phyloP scores from a whole-genome alignment of 2,329 filamentous ascomycete genomes.

The Rachicladosporium sp. region DNA sequence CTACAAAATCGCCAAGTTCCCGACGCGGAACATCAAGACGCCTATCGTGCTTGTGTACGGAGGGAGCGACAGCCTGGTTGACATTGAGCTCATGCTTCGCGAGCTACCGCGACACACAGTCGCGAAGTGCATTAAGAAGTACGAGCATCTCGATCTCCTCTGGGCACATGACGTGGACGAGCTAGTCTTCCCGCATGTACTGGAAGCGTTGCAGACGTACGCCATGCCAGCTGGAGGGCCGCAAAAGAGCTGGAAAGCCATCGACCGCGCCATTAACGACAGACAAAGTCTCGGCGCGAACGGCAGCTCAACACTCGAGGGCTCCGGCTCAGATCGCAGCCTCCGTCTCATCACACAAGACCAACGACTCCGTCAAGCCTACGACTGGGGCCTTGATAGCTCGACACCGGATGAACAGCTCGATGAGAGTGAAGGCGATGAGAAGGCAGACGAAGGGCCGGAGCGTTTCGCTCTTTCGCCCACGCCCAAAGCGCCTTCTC shows the following conservation, averaged over 20 bases:
- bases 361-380: conserved; percentile 9
- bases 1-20: conserved; percentile 92
- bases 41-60: conserved; percentile 90
- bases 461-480: conserved; percentile 6
- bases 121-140: conserved; percentile 77
- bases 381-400: conserved; percentile 9
- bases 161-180: conserved; percentile 80
- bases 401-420: conserved; percentile 14
- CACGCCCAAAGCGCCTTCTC: not conserved
- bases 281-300: conserved; percentile 8
- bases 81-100: conserved; percentile 83
- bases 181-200: conserved; percentile 82
- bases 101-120: conserved; percentile 77
- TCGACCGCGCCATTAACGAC: conserved; percentile 10
- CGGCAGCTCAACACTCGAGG: conserved; percentile 16
- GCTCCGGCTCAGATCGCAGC: conserved; percentile 16
- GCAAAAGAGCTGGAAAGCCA: conserved; percentile 4
- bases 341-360: conserved; percentile 6
- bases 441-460: conserved; percentile 10
- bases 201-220: conserved; percentile 70
- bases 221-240: conserved; percentile 9
- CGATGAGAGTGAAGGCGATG: conserved; percentile 18
- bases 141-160: conserved; percentile 92
- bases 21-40: conserved; percentile 92
- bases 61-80: conserved; percentile 83